phyloP scores from a whole-genome alignment of 371 early-diverging fungal species.

The Mortierella sp. region DNA sequence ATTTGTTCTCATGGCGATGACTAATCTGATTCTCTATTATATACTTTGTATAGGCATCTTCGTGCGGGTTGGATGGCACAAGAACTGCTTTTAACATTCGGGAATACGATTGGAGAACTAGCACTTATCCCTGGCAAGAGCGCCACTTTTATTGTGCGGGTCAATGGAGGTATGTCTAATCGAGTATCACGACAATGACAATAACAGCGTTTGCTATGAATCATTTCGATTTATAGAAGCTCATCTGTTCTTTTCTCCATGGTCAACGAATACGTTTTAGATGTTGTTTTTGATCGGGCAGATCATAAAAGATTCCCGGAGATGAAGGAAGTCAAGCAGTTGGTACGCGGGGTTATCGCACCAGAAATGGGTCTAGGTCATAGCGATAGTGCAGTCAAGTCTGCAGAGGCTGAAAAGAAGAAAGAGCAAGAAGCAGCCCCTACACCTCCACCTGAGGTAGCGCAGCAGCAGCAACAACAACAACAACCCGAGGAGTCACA shows the following conservation, averaged over 20 bases:
- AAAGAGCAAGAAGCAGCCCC: background rate
- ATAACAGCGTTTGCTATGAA: background rate
- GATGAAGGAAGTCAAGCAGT: conserved; percentile 81
- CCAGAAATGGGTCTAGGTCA: conserved; percentile 80
- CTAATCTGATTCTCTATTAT: background rate
- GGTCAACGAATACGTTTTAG: conserved; percentile 15
- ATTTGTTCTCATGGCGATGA: background rate
- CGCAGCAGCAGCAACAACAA: background rate
- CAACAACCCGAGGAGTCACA: background rate
- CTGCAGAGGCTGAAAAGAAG: conserved; percentile 17
- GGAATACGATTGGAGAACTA: conserved; percentile 71
- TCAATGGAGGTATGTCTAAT: conserved; percentile 64
- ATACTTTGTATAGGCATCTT: conserved; percentile 55
- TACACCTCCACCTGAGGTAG: background rate
- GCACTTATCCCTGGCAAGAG: conserved; percentile 73
- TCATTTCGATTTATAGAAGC: background rate
- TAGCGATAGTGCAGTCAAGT: conserved; percentile 61
- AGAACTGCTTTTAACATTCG: conserved; percentile 77
- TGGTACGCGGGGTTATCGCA: conserved; percentile 72
- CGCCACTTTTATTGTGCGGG: conserved; percentile 72
- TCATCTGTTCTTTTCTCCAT: background rate
- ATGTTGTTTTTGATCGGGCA: conserved; percentile 76
- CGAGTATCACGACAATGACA: background rate
- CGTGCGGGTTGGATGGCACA: conserved; percentile 81
- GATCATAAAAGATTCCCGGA: conserved; percentile 76